phyloP scores from a whole-genome alignment of 2,329 filamentous ascomycete species.

The Fusarium sp. region DNA sequence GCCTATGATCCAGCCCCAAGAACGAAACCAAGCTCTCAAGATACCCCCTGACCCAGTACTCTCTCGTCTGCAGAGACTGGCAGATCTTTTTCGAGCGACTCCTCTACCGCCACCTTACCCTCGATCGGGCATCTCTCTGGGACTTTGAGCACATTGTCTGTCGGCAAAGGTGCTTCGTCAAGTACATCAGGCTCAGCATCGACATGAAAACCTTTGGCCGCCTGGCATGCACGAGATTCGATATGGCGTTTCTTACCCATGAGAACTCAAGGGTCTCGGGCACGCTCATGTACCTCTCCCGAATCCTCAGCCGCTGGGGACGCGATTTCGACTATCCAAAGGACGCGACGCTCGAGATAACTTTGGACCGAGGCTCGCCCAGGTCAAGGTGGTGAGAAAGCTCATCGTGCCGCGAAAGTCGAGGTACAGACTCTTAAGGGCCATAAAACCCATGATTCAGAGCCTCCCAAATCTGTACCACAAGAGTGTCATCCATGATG shows the following conservation, averaged over 20 bases:
- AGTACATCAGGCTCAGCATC: neutral
- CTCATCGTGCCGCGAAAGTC: neutral
- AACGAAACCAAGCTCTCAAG: neutral
- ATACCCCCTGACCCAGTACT: neutral
- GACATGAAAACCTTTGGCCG: neutral
- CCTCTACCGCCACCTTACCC: neutral
- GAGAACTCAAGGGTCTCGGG: neutral
- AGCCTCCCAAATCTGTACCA: neutral
- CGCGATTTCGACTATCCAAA: neutral
- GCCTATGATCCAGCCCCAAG: neutral
- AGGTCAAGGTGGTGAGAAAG: neutral
- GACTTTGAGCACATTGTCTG: neutral
- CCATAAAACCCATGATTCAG: neutral
- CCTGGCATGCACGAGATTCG: neutral
- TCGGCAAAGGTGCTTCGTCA: neutral
- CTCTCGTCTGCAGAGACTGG: neutral
- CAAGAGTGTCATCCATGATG: neutral
- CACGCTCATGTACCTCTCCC: neutral
- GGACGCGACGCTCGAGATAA: neutral
- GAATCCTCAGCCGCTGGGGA: neutral
- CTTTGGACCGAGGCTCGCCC: neutral
- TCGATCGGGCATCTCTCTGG: neutral
- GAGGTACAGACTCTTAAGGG: neutral
- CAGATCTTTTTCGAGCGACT: neutral
- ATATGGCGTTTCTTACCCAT: neutral